Percentiles rank a stretch among this genome's conserved stretches.
Conservation (phyloP, 2,329 filamentous ascomycete species). For the Cryphonectria nitschkei region DNA sequence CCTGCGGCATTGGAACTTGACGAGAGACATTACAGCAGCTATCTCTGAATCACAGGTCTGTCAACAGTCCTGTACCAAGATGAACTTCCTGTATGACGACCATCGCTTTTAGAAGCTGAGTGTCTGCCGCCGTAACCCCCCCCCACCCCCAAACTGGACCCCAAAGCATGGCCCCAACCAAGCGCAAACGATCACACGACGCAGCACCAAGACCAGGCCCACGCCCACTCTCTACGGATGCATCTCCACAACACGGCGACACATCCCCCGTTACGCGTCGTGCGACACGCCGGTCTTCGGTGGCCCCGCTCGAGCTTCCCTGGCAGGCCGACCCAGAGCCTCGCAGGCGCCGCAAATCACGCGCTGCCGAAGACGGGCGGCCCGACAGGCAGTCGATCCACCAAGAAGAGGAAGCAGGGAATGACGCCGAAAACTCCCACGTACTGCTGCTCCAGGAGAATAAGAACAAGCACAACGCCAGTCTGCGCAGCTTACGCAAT, state of each 20-base stretch:
- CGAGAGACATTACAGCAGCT: not conserved
- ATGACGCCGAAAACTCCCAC: not conserved
- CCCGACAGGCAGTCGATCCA: not conserved
- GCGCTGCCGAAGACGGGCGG: conserved; percentile 23
- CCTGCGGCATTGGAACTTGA: not conserved
- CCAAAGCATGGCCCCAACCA: conserved; percentile 35
- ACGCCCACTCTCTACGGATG: not conserved
- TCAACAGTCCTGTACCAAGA: conserved; percentile 3
- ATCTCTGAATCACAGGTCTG: not conserved
- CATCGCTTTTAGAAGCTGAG: not conserved
- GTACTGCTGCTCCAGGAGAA: not conserved
- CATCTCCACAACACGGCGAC: conserved; percentile 33
- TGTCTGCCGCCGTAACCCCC: too few species aligned
- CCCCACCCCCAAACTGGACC: not conserved
- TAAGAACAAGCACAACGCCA: not conserved
- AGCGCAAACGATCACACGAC: conserved; percentile 38
- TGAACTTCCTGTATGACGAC: not conserved
- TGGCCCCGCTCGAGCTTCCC: conserved; percentile 37
- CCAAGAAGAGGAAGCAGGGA: not conserved
- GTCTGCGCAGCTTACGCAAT: not conserved
- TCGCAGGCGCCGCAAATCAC: conserved; percentile 33
- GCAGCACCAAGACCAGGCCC: conserved; percentile 22
- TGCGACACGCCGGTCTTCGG: conserved; percentile 41
- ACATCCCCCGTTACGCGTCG: conserved; percentile 34
- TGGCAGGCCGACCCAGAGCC: conserved; percentile 38